A percentile compares a stretch with the other conserved stretches of the same genome.
phyloP scores from a whole-genome alignment of 2,329 filamentous ascomycete species.

The Huntiella abstrusa region DNA sequence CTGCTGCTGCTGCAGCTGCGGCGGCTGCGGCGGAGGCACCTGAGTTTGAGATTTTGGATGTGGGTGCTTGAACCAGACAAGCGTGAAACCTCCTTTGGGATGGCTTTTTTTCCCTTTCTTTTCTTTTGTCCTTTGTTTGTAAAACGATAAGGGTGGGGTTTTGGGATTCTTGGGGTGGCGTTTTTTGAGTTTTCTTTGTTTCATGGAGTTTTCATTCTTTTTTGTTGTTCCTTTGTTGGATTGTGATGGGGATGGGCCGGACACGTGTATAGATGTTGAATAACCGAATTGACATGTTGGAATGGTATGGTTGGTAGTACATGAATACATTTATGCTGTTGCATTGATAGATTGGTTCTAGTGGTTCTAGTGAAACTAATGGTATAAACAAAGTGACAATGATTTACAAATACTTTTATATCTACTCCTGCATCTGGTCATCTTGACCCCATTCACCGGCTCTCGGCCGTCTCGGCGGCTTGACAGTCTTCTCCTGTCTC shows the following conservation, averaged over 20 bases:
- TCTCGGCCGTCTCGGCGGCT: conserved; percentile 5
- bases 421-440: not conserved
- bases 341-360: too few relatives aligned
- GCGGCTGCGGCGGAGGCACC: conserved; percentile 1
- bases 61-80: conserved; percentile 10
- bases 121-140: conserved; percentile 1
- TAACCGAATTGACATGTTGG: too few relatives aligned
- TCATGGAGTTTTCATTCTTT: not conserved
- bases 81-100: not conserved
- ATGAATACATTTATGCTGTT: too few relatives aligned
- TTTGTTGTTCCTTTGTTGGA: not conserved
- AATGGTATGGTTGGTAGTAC: too few relatives aligned
- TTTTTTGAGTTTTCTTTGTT: not conserved
- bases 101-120: not conserved
- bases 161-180: not conserved
- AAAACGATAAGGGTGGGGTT: too few relatives aligned
- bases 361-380: too few relatives aligned
- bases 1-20: conserved; percentile 4
- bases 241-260: too few relatives aligned
- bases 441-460: not conserved
- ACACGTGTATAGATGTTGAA: not conserved
- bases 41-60: conserved; percentile 11
- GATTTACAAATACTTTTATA: not conserved
- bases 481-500: conserved; percentile 2
- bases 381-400: too few relatives aligned